phyloP scores from a whole-genome alignment of 176 grass and related monocot species.

The Oryza meridionalis region DNA sequence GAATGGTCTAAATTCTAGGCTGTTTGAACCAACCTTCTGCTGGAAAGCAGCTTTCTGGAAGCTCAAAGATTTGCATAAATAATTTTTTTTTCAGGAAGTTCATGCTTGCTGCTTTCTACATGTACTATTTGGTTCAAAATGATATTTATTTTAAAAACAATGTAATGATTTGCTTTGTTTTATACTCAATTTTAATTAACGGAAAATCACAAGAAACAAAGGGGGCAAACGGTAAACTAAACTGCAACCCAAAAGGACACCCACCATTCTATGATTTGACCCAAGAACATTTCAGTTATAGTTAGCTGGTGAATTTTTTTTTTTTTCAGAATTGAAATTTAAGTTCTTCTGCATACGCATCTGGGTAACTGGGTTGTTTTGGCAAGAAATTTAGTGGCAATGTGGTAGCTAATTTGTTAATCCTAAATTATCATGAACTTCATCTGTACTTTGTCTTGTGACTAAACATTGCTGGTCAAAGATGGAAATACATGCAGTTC shows the following conservation, averaged over 20 bases:
- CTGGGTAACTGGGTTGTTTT: not conserved
- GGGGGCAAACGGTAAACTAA: too few species aligned
- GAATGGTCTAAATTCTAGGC: conserved; percentile 28
- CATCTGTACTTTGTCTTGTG: not conserved
- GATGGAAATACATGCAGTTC: not conserved
- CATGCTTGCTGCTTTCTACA: not conserved
- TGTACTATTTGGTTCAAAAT: not conserved
- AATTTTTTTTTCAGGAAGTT: not conserved
- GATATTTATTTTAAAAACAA: not conserved
- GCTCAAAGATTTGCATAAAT: conserved; percentile 24
- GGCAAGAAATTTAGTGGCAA: not conserved
- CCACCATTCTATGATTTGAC: not conserved
- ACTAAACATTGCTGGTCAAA: not conserved
- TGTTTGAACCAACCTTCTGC: conserved; percentile 19
- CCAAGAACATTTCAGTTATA: not conserved
- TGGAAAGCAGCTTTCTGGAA: conserved; percentile 28
- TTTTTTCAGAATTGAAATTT: not conserved
- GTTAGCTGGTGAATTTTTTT: not conserved
- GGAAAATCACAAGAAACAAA: not conserved
- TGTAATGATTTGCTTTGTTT: not conserved
- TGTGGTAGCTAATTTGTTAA: not conserved
- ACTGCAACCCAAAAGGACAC: not conserved
- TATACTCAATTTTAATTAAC: not conserved
- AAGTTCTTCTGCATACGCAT: not conserved
- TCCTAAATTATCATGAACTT: not conserved